Conservation (phyloP, 225 moss, liverwort and hornwort species). For the Takakia lepidozioides region DNA sequence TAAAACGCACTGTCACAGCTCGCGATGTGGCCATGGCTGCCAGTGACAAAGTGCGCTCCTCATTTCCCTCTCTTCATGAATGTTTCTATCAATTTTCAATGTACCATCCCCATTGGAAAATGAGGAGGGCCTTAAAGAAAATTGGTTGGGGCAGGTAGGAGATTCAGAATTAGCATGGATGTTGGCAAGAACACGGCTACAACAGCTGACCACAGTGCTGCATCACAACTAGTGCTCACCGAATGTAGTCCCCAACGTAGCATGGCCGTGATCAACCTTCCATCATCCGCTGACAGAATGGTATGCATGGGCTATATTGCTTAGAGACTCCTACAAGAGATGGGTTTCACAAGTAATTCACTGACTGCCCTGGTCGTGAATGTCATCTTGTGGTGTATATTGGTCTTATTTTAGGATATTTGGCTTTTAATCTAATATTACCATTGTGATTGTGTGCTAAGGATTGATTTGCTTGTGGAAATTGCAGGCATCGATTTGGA, state of each 20-base stretch:
- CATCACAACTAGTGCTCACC: slow-evolving; percentile 14
- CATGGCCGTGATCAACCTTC: slow-evolving; percentile 17
- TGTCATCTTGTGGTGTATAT: no score
- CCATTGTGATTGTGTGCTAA: no score
- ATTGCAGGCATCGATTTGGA: no score
- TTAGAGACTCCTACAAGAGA: slow-evolving; percentile 9
- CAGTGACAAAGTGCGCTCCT: slow-evolving; percentile 58
- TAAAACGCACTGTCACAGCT: slow-evolving; percentile 62
- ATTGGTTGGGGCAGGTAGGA: slow-evolving; percentile 47
- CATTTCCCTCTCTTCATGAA: background rate
- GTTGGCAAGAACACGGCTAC: slow-evolving; percentile 73
- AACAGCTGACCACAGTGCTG: slow-evolving; percentile 19
- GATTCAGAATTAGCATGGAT: slow-evolving; percentile 85
- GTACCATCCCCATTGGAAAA: no score
- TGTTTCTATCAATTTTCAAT: no score
- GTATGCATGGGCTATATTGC: slow-evolving; percentile 7
- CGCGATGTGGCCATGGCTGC: slow-evolving; percentile 81
- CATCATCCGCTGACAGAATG: slow-evolving; percentile 10
- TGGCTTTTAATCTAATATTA: no score
- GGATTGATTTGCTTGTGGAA: no score
- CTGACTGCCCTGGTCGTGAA: no score
- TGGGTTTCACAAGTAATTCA: slow-evolving; percentile 1
- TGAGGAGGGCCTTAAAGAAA: background rate
- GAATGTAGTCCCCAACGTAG: slow-evolving; percentile 20
- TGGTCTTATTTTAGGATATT: no score